These are phyloP conservation scores for Kodamaea leandrae DNA, from an alignment of 805 yeast genomes.

Conservation along the genomic window DNA sequence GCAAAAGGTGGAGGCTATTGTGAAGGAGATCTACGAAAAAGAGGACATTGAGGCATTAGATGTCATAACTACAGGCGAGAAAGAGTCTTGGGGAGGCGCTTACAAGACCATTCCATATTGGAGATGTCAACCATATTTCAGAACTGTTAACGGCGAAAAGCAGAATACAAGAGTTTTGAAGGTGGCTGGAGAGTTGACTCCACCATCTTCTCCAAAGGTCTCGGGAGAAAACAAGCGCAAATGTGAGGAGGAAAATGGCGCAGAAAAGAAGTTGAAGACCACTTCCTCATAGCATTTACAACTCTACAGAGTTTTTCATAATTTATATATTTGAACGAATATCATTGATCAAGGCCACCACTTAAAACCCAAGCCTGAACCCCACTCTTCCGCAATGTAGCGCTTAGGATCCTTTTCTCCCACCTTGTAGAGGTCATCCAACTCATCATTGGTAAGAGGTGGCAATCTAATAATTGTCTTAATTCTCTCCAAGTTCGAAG, in stretches of 20 bases:
- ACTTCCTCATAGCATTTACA: not conserved
- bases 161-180: slow-evolving; percentile 37
- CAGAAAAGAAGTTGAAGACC: slow-evolving; percentile 2
- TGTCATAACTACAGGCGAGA: slow-evolving; percentile 49
- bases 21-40: slow-evolving; percentile 51
- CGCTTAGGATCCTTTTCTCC: slow-evolving; percentile 32
- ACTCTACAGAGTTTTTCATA: not conserved
- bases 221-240: slow-evolving; percentile 4
- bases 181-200: slow-evolving; percentile 34
- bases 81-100: slow-evolving; percentile 72
- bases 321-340: not conserved
- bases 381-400: slow-evolving; percentile 35
- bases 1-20: slow-evolving; percentile 62
- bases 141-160: slow-evolving; percentile 77
- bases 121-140: slow-evolving; percentile 94
- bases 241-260: slow-evolving; percentile 3
- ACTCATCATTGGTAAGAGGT: slow-evolving; percentile 35
- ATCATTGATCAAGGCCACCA: slow-evolving; percentile 24
- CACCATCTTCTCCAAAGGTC: slow-evolving; percentile 6
- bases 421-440: slow-evolving; percentile 28
- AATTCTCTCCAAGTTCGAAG: slow-evolving; percentile 66
- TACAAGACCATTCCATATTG: slow-evolving; percentile 87
- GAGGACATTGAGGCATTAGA: slow-evolving; percentile 58
- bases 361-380: slow-evolving; percentile 35
- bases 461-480: slow-evolving; percentile 35